Base-by-base conservation (phyloP, 139 green algal genomes). In the Coccomyxa sp. region DNA sequence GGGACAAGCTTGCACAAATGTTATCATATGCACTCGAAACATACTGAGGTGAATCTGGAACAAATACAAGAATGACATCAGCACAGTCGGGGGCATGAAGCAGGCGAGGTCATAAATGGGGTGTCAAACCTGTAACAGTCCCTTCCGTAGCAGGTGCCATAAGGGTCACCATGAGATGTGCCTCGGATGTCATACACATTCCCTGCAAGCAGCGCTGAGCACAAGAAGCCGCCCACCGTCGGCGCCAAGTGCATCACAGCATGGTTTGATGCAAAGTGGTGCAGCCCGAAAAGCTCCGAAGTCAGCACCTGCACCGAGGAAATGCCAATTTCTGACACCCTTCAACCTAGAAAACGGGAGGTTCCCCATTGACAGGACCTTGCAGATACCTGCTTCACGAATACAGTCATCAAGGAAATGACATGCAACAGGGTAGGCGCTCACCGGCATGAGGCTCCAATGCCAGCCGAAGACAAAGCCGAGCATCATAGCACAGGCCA, bases 41-140 rank as follows among this genome's bases (percentile, higher is more conserved):
- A 51, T 7, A 51, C 38, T 11, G 38, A 11, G 38, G 38, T 51
- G 38, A 51, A n/a, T n/a, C n/a, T n/a, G n/a, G n/a, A n/a, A 51
- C 38, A 51, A 51, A 7, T 51, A 51, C 38, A 51, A 51, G 38
- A 7, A 51, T 51, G 38, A 51, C 7, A 51, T 51, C 38, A 51
- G 38, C 38, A 51, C 38, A 51, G 7, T 51, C 38, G 7, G 38
- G 38, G 38, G 7, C 38, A 51, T 51, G 38, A 51, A 51, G 38
- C 38, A 7, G 7, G 38, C 38, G 38, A 51, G 38, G n/a, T n/a
- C n/a, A n/a, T n/a, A n/a, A n/a, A n/a, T n/a, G n/a, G n/a, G n/a
- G n/a, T n/a, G 28, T 25, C 75, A 25, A 13, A 81, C 77, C 77
- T 81, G 77, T 57, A 81, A 57, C 77, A 81, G 77, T 68, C 77